Conservation (phyloP, 257 asterid species). For the Petunia secreta region DNA sequence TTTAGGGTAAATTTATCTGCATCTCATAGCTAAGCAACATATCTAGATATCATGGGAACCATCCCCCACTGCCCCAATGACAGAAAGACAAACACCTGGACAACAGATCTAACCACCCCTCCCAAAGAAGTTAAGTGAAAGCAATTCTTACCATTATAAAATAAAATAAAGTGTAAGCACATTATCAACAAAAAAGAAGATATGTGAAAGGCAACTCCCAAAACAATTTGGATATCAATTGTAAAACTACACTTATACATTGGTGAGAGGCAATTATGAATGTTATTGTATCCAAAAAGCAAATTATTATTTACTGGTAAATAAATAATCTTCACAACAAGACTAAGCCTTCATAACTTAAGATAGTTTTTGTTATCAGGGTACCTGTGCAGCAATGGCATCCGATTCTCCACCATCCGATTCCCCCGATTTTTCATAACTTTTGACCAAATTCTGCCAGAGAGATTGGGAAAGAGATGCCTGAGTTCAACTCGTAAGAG, state of each 20-base stretch:
- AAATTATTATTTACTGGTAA: not conserved
- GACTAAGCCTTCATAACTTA: not conserved
- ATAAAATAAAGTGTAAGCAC: too few relatives aligned
- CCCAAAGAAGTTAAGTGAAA: not conserved
- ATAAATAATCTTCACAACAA: not conserved
- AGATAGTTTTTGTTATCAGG: not conserved
- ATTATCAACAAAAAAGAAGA: too few relatives aligned
- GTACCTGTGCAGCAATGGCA: conserved; percentile 69
- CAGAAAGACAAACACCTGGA: not conserved
- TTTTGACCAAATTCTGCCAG: conserved; percentile 60
- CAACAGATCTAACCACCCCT: not conserved
- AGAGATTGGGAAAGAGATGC: not conserved
- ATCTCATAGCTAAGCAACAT: not conserved
- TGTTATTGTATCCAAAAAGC: not conserved
- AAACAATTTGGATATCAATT: not conserved
- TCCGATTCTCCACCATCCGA: conserved; percentile 60
- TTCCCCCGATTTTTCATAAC: conserved; percentile 56
- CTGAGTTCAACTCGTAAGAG: not conserved
- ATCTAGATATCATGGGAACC: not conserved
- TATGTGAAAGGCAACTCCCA: not conserved
- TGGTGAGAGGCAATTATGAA: not conserved
- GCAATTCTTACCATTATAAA: not conserved
- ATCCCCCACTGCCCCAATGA: not conserved
- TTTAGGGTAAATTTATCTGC: not conserved
- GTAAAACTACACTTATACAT: not conserved